Base-by-base conservation (phyloP, 1,284 basidiomycete genomes). In the Fistulina hepatica region DNA sequence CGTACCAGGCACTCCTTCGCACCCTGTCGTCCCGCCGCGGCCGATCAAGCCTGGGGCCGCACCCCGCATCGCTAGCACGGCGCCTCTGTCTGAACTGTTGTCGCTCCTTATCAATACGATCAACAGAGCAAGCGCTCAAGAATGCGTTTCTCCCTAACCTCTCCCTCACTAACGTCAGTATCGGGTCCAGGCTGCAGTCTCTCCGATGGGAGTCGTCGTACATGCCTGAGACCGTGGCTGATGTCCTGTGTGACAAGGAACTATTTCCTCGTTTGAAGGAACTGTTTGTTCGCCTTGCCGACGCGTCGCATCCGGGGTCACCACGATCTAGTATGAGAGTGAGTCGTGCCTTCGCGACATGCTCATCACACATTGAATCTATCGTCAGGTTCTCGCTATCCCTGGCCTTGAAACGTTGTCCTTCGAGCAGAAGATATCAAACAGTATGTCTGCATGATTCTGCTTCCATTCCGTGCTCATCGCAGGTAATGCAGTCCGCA, bases 21-120 rank as follows among this genome's bases (percentile, higher is more conserved):
- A 31, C 28, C 9, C 28, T 31, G 15, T 31, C 28, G 15, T 31
- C 28, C 15, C 28, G 28, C 15, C 28, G 28, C 28, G 28, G 28
- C 9, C 6, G 28, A 8, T 13, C 28, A 19, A 31, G 28, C 28
- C 28, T 31, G 15, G 28, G 28, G 15, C 28, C 28, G 15, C 28
- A 31, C 9, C 28, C 28, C 28, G 28, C 28, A 13, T 31, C 28
- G 15, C 28, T 31, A 13, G 28, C 19, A 5, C 28, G 28, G 10
- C 15, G 19, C 19, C 28, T 31, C 28, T 31, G 15, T 19, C 28
- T 31, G 3, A 31, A 31, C 10, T 16, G 15, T 19, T 16, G 9
- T 3, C 28, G 19, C 28, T 8, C 8, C 28, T 16, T 8, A 13
- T 31, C 28, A 6, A 31, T 19, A 8, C 28, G 28, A 9, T 19